A percentile compares a stretch with the other conserved stretches of the same genome.
phyloP scores from a whole-genome alignment of 225 moss, liverwort and hornwort species.

The Physcomitrellopsis africana region DNA sequence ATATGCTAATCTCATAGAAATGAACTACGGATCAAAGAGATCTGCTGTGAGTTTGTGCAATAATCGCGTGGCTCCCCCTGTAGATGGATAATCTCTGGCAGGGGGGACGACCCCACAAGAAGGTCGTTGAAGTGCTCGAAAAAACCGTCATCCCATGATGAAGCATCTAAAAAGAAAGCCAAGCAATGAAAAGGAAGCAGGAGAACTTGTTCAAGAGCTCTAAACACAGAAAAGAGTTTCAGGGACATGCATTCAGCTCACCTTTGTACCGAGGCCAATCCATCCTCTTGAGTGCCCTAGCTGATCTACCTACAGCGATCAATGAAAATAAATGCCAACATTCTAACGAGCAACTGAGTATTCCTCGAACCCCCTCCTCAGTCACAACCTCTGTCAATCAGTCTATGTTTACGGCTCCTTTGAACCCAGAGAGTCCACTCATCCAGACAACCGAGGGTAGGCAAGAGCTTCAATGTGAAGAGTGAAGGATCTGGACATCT shows the following conservation, averaged over 20 bases:
- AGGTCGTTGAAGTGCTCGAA: slow-evolving; percentile 30
- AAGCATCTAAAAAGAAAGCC: slow-evolving; percentile 24
- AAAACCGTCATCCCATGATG: slow-evolving; percentile 51
- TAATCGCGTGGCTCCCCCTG: slow-evolving; percentile 16
- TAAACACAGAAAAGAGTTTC: background rate
- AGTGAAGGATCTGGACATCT: no score
- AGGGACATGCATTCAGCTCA: background rate
- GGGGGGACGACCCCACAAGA: slow-evolving; percentile 66
- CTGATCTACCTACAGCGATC: background rate
- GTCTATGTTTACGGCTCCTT: slow-evolving; percentile 14
- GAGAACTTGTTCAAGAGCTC: slow-evolving; percentile 30
- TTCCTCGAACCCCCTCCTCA: slow-evolving; percentile 11
- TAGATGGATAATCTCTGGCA: slow-evolving; percentile 81
- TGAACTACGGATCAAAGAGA: background rate
- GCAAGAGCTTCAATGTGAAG: background rate
- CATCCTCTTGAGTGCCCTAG: background rate
- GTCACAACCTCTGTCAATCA: slow-evolving; percentile 17
- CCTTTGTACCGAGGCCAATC: slow-evolving; percentile 1
- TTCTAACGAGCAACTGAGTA: slow-evolving; percentile 16
- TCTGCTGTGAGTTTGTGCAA: background rate
- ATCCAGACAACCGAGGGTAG: background rate
- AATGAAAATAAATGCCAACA: slow-evolving; percentile 14
- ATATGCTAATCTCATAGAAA: background rate
- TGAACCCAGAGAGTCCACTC: slow-evolving; percentile 1
- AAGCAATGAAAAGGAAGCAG: slow-evolving; percentile 30